Evolutionary conservation across 2,329 filamentous ascomycete species (phyloP).

Genomic region (Aspergillus aculeatinus): DNA sequence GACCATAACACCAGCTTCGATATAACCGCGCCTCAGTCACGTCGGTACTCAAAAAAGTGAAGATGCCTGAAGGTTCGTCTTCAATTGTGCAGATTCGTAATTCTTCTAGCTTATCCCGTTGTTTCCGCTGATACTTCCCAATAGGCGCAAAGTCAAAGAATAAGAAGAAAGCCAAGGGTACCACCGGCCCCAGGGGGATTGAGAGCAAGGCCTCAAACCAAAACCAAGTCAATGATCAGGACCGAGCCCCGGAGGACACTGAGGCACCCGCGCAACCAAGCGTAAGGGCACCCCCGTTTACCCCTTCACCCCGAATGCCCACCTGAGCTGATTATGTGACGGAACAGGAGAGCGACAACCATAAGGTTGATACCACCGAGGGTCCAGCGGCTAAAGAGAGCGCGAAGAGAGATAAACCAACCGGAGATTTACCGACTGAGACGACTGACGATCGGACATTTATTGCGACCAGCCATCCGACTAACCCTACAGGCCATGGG

Average conservation of each 20-base stretch:
- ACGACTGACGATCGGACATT: slow-evolving; percentile 7
- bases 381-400: slow-evolving; percentile 30
- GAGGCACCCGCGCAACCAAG: neutral
- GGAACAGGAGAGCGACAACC: slow-evolving; percentile 18
- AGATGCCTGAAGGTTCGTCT: slow-evolving; percentile 26
- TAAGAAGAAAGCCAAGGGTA: slow-evolving; percentile 58
- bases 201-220: slow-evolving; percentile 20
- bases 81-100: neutral
- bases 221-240: neutral
- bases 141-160: slow-evolving; percentile 55
- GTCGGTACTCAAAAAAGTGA: slow-evolving; percentile 3
- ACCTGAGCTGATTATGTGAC: slow-evolving; percentile 21
- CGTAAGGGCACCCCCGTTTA: slow-evolving; percentile 1
- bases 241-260: neutral
- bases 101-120: slow-evolving; percentile 20
- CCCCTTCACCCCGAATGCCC: neutral
- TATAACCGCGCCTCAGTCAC: neutral
- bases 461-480: slow-evolving; percentile 8
- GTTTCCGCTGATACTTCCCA: neutral
- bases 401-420: slow-evolving; percentile 42
- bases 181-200: slow-evolving; percentile 43
- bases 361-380: slow-evolving; percentile 14
- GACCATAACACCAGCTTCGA: slow-evolving; percentile 3
- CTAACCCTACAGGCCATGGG: slow-evolving; percentile 6
- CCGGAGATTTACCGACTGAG: slow-evolving; percentile 24